Base-by-base conservation (phyloP, 805 yeast species). In the Starmerella scarabaei region DNA sequence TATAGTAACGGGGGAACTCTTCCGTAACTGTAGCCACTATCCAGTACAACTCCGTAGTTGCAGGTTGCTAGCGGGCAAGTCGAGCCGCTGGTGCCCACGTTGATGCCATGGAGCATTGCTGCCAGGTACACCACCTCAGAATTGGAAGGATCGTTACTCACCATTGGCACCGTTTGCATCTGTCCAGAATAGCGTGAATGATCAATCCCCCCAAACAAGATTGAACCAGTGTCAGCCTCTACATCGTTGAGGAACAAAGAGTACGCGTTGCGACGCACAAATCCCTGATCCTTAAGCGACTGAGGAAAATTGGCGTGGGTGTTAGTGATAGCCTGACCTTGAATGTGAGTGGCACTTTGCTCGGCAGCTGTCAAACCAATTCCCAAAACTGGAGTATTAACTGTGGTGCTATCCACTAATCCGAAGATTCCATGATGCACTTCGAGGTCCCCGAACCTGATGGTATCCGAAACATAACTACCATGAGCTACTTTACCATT, bases 391-490 rank as follows among this genome's bases (percentile, higher is more conserved):
- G 69, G 60, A 8, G 72, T 57, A 3, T 85, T 73, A 43, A 73
- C 71, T 2, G 84, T 71, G 30, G 60, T 56, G 55, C 75, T 73
- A 3, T 23, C 26, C 7, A 23, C 26, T 7, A 23, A 11, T 23
- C 9, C 26, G 11, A 23, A 23, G 26, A 66, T 57, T 14, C 67
- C 57, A 35, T 66, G 68, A 37, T 67, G 70, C 36, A 73, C 72
- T 38, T 81, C 51, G 12, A 67, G 56, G 39, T 65, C 68, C 35
- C 71, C 70, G 38, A 78, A 48, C 2, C 49, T 47, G 3, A 82
- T 64, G 35, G 60, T 57, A 51, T 81, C 93, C 36, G 61, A 53
- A n/a, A 76, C 81, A 67, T 71, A 73, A 18, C 42, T 48, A 12
- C 81, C 81, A 7, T 50, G 45, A 3, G 76, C 77, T 43, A 54